Evolutionary conservation across 2,329 filamentous ascomycete species (phyloP), one percentile per base, ranked within the genome.

Genomic region (Trichothecium sympodiale): DNA sequence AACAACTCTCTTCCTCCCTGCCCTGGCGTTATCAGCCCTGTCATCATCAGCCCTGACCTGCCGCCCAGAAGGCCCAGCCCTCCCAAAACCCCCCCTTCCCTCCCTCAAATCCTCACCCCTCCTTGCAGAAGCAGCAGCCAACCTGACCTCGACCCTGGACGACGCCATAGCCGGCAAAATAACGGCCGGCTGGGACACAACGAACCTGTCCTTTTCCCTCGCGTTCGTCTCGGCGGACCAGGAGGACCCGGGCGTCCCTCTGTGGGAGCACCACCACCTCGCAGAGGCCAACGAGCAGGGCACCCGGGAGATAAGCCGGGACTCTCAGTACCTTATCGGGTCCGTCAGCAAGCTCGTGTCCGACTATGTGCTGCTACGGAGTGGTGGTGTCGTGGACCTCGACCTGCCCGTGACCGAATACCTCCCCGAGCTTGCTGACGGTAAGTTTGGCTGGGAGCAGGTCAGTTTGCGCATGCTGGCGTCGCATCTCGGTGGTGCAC

Each of bases 181-280:
- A 8, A 47, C 46, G 3, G 52, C 52, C 2, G 59, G 59, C 0
- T 64, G 57, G 52, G 41, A 52, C 1, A 45, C 53, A 0, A 41
- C 49, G 0, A 60, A 62, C 20, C 50, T 53, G 0, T 63, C 60
- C 0, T 61, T 65, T 41, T 62, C 61, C 0, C 31, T 62, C 0
- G 55, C 51, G 2, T 35, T 62, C 2, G 41, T 62, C 5, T 57
- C 54, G 9, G 41, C 48, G 5, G 45, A 54, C 14, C 53, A 58
- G 18, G 23, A 40, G 0, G 38, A 51, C 5, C 36, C 48, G 20
- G 38, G 41, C 4, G 38, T 47, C 2, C 54, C 55, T 2, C 17
- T 64, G 6, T 66, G 60, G 60, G 56, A 64, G 36, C 61, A 60
- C 33, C 61, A 64, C 31, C 59, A 64, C 33, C 49, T 59, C 2